These are phyloP conservation scores for Penicillium tannophilum DNA, from an alignment of 495 filamentous ascomycete species.

Conservation along the genomic window DNA sequence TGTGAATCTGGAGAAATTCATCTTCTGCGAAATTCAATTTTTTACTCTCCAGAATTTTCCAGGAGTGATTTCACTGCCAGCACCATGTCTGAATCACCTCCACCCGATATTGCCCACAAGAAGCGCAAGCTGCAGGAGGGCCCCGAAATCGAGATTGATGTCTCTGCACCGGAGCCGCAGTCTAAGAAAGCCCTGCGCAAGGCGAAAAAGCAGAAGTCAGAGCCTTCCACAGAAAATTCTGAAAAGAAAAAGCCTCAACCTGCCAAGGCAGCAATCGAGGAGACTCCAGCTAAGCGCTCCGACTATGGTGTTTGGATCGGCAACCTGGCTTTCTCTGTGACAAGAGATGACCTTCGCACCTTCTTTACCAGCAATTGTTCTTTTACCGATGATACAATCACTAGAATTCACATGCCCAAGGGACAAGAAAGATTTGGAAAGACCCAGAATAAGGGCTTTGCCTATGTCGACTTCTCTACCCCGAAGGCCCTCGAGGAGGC, in stretches of 20 bases:
- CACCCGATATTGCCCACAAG: constrained; percentile 48
- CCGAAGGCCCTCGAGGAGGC: constrained; percentile 67
- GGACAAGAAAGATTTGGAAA: constrained; percentile 48
- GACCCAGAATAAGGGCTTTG: constrained; percentile 82
- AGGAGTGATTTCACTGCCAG: background rate
- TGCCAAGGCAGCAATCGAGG: constrained; percentile 30
- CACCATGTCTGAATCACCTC: constrained; percentile 33
- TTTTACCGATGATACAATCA: constrained; percentile 70
- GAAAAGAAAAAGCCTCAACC: constrained; percentile 27
- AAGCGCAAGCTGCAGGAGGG: constrained; percentile 68
- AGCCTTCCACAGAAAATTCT: constrained; percentile 24
- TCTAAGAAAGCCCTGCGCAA: constrained; percentile 88
- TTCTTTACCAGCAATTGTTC: constrained; percentile 73
- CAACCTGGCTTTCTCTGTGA: constrained; percentile 82
- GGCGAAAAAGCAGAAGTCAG: constrained; percentile 69
- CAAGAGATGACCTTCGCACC: constrained; percentile 66
- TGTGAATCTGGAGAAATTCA: constrained; percentile 9
- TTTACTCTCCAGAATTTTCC: background rate
- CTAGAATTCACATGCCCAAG: constrained; percentile 78
- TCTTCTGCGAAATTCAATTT: constrained; percentile 1
- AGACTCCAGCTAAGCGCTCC: constrained; percentile 59
- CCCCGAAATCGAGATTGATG: constrained; percentile 82
- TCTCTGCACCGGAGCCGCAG: constrained; percentile 82
- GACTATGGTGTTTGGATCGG: constrained; percentile 93
- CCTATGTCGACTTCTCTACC: constrained; percentile 89